Evolutionary conservation across 2,329 filamentous ascomycete species (phyloP), one percentile per base, ranked within the genome.

Genomic region (Colletotrichum brevisporum): DNA sequence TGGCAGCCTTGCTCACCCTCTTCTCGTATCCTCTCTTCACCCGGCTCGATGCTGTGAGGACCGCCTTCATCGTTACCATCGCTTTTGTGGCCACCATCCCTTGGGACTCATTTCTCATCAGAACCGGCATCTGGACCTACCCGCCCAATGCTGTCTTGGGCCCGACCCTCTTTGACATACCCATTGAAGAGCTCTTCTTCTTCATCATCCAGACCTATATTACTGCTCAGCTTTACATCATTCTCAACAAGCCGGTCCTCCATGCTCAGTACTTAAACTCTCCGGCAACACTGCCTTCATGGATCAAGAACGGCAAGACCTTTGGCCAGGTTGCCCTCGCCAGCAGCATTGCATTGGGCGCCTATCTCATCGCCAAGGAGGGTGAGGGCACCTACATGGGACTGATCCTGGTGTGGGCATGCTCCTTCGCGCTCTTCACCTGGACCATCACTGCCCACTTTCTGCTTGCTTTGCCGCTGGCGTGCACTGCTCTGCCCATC

Each of bases 131-230:
- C 75, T 94, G 92, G 92, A 90, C 88, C 10, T 94, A 94, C 74
- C 91, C 92, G 2, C 79, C 84, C 12, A 82, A 89, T 74, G 91
- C 88, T 21, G 87, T 94, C 39, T 74, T 91, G 43, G 92, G 92
- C 0, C 84, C 84, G 0, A 90, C 84, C 1, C 76, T 93, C 16
- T 88, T 88, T 73, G 81, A 83, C n/a, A 92, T 94, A 18, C 92
- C 92, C 0, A 77, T 86, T 5, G 92, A 94, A 74, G 92, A 94
- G 76, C 79, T 94, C 5, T 94, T 94, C 80, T 94, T 94, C 84
- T 94, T 94, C 76, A 79, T 92, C 21, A 88, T 94, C 26, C 92
- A 94, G 79, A 94, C 92, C 1, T 94, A 92, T 78, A 92, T 89
- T 74, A 93, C 91, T 0, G 86, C 88, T 0, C 79, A 93, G 57